Evolutionary conservation across 2,329 filamentous ascomycete species (phyloP).

Genomic region (Aspergillus quadricinctus): DNA sequence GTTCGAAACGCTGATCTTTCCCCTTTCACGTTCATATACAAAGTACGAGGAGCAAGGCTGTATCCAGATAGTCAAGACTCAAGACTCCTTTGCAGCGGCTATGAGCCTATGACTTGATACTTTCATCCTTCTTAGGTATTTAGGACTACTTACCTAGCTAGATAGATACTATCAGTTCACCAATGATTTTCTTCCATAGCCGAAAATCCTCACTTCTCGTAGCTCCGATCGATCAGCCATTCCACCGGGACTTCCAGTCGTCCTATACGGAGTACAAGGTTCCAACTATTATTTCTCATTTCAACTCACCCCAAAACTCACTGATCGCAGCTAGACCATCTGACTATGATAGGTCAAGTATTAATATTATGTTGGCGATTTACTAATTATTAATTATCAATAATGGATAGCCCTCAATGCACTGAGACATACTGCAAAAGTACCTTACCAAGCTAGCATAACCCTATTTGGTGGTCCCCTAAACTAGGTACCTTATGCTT

Average conservation of each 20-base stretch:
- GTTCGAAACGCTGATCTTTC: background rate
- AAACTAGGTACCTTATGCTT: background rate
- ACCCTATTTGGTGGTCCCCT: background rate
- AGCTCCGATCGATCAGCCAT: too few species aligned
- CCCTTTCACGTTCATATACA: background rate
- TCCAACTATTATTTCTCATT: background rate
- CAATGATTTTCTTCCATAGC: background rate
- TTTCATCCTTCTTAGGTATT: too few species aligned
- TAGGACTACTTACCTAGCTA: background rate
- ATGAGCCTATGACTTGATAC: too few species aligned
- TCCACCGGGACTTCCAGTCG: too few species aligned
- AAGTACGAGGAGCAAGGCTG: background rate
- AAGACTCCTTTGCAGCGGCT: background rate
- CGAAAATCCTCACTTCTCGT: background rate
- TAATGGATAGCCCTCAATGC: background rate
- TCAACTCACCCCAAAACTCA: too few species aligned
- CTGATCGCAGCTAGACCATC: background rate
- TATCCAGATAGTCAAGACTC: background rate
- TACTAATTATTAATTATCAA: background rate
- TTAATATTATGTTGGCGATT: background rate
- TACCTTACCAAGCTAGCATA: background rate
- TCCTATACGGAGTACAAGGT: background rate
- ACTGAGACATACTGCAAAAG: background rate
- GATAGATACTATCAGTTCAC: background rate
- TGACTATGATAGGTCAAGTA: background rate